These are phyloP conservation scores for Lipomyces lipofer DNA, from an alignment of 805 yeast genomes.

Conservation along the genomic window DNA sequence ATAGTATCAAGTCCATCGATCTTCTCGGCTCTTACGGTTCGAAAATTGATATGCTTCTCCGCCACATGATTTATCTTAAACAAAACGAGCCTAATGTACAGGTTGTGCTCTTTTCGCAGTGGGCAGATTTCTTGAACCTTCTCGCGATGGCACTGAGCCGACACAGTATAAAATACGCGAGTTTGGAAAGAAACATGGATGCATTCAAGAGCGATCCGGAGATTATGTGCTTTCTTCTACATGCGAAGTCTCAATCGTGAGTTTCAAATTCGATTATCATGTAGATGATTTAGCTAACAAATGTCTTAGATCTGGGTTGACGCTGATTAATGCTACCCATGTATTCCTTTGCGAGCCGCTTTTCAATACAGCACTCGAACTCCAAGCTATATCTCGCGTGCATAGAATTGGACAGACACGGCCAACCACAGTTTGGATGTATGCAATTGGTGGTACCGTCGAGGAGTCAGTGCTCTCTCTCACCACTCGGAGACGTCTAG, in stretches of 20 bases:
- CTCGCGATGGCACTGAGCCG: constrained; percentile 64
- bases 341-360: constrained; percentile 91
- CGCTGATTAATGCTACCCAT: constrained; percentile 88
- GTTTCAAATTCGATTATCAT: constrained; percentile 5
- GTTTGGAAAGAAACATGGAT: constrained; percentile 45
- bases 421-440: constrained; percentile 89
- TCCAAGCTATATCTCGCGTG: constrained; percentile 89
- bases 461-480: constrained; percentile 83
- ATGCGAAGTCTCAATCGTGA: constrained; percentile 79
- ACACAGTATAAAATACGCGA: constrained; percentile 58
- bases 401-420: constrained; percentile 87
- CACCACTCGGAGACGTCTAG: constrained; percentile 61
- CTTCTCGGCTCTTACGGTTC: constrained; percentile 68
- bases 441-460: constrained; percentile 77
- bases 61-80: constrained; percentile 66
- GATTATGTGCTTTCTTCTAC: constrained; percentile 81
- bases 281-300: constrained; percentile 4
- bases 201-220: constrained; percentile 41
- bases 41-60: constrained; percentile 79
- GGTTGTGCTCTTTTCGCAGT: constrained; percentile 85
- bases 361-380: constrained; percentile 79
- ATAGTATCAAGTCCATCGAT: constrained; percentile 44
- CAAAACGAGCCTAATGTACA: constrained; percentile 63
- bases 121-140: constrained; percentile 70
- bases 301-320: constrained; percentile 64